Evolutionary conservation across 805 yeast genomes (phyloP).

Genomic region (Monosporozyma siamensis): DNA sequence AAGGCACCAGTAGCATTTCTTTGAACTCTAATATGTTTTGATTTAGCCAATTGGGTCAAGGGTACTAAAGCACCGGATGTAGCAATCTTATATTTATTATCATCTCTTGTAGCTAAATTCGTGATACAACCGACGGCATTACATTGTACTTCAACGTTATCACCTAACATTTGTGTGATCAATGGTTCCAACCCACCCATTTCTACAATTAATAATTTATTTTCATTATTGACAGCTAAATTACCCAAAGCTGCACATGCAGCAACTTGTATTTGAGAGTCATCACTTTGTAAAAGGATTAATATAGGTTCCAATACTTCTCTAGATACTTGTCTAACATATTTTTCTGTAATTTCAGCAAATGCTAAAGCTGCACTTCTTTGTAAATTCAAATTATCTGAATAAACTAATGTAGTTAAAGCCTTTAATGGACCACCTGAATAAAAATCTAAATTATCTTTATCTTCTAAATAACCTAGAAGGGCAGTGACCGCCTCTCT

Average conservation of each 20-base stretch:
- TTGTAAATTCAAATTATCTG: slow-evolving; percentile 90
- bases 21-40: slow-evolving; percentile 91
- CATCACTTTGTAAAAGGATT: slow-evolving; percentile 74
- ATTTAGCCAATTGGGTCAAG: slow-evolving; percentile 85
- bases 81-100: slow-evolving; percentile 91
- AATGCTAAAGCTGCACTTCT: slow-evolving; percentile 96
- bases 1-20: slow-evolving; percentile 98
- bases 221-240: slow-evolving; percentile 91
- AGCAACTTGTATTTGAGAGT: slow-evolving; percentile 93
- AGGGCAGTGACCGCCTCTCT: slow-evolving; percentile 91
- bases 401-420: slow-evolving; percentile 82
- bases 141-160: slow-evolving; percentile 96
- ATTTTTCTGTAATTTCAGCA: slow-evolving; percentile 97
- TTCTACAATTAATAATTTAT: slow-evolving; percentile 86
- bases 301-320: slow-evolving; percentile 92
- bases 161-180: slow-evolving; percentile 94
- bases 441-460: slow-evolving; percentile 69
- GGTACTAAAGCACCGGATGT: slow-evolving; percentile 93
- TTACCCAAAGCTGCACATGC: slow-evolving; percentile 99
- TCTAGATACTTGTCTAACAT: slow-evolving; percentile 79
- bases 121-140: slow-evolving; percentile 99
- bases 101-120: slow-evolving; percentile 95
- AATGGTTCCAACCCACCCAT: slow-evolving; percentile 97
- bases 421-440: slow-evolving; percentile 79
- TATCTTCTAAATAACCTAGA: slow-evolving; percentile 79